Evolutionary conservation across 2,329 filamentous ascomycete genomes (phyloP), one percentile per base, ranked within the genome.

Genomic region (Chalaropsis ovoidea): DNA sequence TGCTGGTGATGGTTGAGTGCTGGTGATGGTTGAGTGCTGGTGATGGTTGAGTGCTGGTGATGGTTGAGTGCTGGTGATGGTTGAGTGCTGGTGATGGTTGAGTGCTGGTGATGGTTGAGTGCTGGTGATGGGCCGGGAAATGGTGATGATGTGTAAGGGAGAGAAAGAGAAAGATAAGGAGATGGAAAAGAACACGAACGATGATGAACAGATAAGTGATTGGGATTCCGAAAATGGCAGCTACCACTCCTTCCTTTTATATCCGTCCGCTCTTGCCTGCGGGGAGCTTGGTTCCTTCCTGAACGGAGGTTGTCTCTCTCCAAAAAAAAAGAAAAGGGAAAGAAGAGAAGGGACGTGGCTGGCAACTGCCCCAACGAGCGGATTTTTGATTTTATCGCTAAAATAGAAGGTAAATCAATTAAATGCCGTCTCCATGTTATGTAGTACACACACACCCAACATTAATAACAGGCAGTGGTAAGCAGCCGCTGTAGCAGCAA

Each of bases 11-110:
- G 13, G 24, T 2, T 19, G 17, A 19, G 4, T 0, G 15, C 27
- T 39, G 27, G 54, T 13, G 52, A 56, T 8, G 47, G 47, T n/a
- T n/a, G n/a, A 68, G 24, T 69, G 68, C 47, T 69, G 69, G 64
- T 49, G 52, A 56, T 17, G 13, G 24, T 2, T 19, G 17, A 19
- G 4, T 0, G 15, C 27, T 39, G 27, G 54, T 13, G 52, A 56
- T 8, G 47, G 47, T n/a, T n/a, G n/a, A 68, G 24, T 69, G 68
- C 47, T 69, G 69, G 64, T 49, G 52, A 56, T 17, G 13, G 24
- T 2, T 19, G 17, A 19, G 4, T 0, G 15, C 27, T 39, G 27
- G 54, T 13, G 52, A 56, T 8, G 47, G 47, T n/a, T n/a, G n/a
- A 68, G 24, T 69, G 68, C 47, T 69, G 69, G 64, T 49, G 52